Conservation (phyloP, 2,329 filamentous ascomycete species). For the Claviceps quebecensis region DNA sequence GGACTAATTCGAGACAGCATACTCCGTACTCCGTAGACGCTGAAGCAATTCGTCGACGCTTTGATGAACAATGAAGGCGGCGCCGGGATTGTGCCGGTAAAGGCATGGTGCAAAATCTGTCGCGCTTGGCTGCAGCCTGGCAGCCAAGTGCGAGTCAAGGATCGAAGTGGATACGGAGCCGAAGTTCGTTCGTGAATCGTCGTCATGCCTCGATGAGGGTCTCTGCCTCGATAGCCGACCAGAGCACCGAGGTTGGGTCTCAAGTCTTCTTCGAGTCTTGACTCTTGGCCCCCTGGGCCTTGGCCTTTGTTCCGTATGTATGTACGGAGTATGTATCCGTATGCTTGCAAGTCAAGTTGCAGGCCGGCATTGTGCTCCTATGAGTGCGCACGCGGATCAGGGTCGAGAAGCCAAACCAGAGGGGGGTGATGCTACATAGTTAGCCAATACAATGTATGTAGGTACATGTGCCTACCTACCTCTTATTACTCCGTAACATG, state of each 20-base stretch:
- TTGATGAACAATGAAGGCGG: slow-evolving; percentile 4
- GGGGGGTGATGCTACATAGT: neutral
- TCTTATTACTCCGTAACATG: too few species aligned
- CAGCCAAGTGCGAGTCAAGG: neutral
- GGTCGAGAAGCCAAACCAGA: neutral
- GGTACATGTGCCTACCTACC: too few species aligned
- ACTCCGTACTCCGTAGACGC: neutral
- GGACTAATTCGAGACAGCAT: neutral
- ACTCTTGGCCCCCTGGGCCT: neutral
- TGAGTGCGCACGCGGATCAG: neutral
- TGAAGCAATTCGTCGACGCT: neutral
- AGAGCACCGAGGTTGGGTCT: neutral
- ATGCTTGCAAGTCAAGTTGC: neutral
- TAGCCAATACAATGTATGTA: neutral
- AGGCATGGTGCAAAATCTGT: slow-evolving; percentile 5
- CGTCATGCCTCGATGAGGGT: neutral
- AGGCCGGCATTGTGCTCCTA: neutral
- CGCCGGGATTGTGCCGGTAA: slow-evolving; percentile 2
- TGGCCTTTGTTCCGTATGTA: too few species aligned
- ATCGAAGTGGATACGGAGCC: neutral
- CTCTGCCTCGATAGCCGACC: neutral
- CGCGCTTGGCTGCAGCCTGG: slow-evolving; percentile 3
- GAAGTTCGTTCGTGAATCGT: neutral
- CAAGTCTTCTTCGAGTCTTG: neutral
- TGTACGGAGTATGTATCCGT: neutral